Percentiles rank a stretch among this genome's conserved stretches.
Evolutionary conservation across 176 grass and related monocot genomes (phyloP).

Genomic region (Stipa capillata): DNA sequence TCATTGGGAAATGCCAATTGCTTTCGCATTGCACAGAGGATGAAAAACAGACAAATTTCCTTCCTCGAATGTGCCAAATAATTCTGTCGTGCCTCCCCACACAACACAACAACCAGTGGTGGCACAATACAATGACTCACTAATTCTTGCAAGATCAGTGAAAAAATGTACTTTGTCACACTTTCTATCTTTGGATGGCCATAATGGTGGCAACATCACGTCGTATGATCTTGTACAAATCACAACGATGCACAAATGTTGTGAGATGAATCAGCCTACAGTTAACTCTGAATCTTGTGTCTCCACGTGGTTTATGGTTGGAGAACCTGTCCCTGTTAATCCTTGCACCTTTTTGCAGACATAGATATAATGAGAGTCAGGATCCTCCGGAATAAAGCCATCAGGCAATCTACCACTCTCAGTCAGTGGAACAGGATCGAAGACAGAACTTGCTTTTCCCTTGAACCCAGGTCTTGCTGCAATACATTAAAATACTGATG

Average conservation of each 20-base stretch:
- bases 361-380: slow-evolving; percentile 94
- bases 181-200: slow-evolving; percentile 37
- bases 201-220: slow-evolving; percentile 33
- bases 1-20: not conserved
- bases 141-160: slow-evolving; percentile 25
- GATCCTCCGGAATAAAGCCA: slow-evolving; percentile 76
- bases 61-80: slow-evolving; percentile 10
- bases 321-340: slow-evolving; percentile 22
- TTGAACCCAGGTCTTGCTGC: slow-evolving; percentile 86
- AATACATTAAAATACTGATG: slow-evolving; percentile 22
- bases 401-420: slow-evolving; percentile 56
- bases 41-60: slow-evolving; percentile 7
- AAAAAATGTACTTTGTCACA: not conserved
- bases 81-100: not conserved
- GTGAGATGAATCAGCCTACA: slow-evolving; percentile 18
- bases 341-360: slow-evolving; percentile 64
- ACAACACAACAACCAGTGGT: not conserved
- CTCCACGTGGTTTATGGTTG: slow-evolving; percentile 1
- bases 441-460: slow-evolving; percentile 40
- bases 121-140: not conserved
- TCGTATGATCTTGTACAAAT: slow-evolving; percentile 20
- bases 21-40: not conserved
- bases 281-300: slow-evolving; percentile 19
- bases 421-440: slow-evolving; percentile 77
- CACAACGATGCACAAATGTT: slow-evolving; percentile 14